Base-by-base conservation (phyloP, 2,329 filamentous ascomycete genomes). In the Hypoxylon sp. region DNA sequence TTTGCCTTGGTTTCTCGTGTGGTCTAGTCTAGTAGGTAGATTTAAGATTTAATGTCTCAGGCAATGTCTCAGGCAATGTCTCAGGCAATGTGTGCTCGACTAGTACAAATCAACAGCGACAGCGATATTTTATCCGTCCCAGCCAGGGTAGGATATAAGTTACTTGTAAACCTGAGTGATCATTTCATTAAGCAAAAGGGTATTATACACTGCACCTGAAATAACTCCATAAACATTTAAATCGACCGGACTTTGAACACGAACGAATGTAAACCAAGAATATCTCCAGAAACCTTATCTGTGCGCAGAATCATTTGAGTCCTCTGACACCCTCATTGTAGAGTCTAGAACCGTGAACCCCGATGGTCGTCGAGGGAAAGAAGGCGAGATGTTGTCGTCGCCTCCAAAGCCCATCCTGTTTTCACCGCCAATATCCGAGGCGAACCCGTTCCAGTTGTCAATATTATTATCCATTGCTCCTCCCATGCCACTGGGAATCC, bases 301-400 rank as follows among this genome's bases (percentile, higher is more conserved):
- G 14, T 69, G 67, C 2, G 64, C 61, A 25, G 67, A 52, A 67
- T 69, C 63, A 57, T 60, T 43, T 32, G 67, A 69, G 1, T 69
- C 63, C 19, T 61, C 67, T 48, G 67, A 69, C 2, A 32, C n/a
- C 63, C 63, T 60, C n/a, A 5, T 14, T 4, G 17, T 11, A 13
- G 34, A 13, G 4, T 63, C 56, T 30, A 46, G 28, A 11, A n/a
- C 21, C 25, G 21, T 17, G 14, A 60, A 32, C 14, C 3, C 55
- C 0, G 60, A 63, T n/a, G 63, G 59, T 5, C 59, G 23, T 2
- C 60, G 53, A 2, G 56, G 50, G 43, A 45, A 50, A 6, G 51
- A 57, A 48, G 59, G 50, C 10, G 63, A 55, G 11, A 60, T 17
- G 3, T 36, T 45, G 7, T 64, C 41, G 7, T 53, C 49, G 19